Evolutionary conservation across 1,284 basidiomycete species (phyloP), one percentile per base, ranked within the genome.

Genomic region (Cryptococcus maquisensis): DNA sequence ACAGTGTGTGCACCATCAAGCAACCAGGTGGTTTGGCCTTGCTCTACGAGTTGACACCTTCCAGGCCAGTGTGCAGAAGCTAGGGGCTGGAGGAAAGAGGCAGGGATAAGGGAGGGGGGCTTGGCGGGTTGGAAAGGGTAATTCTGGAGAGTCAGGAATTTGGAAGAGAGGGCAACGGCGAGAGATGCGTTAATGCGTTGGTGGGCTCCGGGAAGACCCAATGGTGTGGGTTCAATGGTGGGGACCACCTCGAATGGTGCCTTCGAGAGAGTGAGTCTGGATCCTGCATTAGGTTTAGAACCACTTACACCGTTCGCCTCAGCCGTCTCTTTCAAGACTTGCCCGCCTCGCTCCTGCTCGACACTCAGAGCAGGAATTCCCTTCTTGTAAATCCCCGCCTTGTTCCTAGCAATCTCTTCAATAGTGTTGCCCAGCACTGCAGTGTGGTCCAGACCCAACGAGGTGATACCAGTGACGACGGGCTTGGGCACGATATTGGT

Each of bases 401-500:
- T 99, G 71, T 98, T 96, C 80, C 83, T 84, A 1, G 94, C 92
- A 62, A 99, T 98, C 67, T 95, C 88, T 53, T 81, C 78, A 10
- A 98, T 77, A 0, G 94, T 97, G 68, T 88, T 88, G 2, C 96
- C 96, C 0, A 99, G 82, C 18, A 98, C 83, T 55, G 82, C 80
- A n/a, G 89, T 86, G 76, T 99, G 96, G 68, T 98, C 96, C 56
- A 98, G 82, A 0, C 96, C 96, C 6, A 98, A 81, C 10, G 92
- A 83, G 7, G 92, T 89, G 40, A 98, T 81, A 7, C 93, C 96
- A 0, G 94, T 90, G 4, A 89, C 88, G 20, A 94, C 72, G 0
- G 96, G 96, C 57, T 82, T 83, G 0, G 91, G 92, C 1, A 98
- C 91, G 58, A 97, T 85, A 69, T 99, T 99, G 28, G 96, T 99